Conservation (phyloP, 1,284 basidiomycete genomes). For the Inonotus obliquus region DNA sequence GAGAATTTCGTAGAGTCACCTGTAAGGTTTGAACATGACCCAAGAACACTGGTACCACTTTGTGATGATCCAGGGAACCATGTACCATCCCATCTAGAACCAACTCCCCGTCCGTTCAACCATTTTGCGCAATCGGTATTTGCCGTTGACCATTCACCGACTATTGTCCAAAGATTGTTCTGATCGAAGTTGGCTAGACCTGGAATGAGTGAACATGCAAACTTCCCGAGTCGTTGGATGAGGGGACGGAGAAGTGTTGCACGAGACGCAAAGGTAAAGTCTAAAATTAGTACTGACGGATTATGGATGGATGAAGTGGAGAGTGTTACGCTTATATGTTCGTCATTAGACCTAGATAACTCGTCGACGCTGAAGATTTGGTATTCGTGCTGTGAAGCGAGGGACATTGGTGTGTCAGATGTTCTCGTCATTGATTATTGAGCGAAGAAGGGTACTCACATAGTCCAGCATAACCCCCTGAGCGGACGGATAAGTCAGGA, state of each 20-base stretch:
- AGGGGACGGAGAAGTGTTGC: background rate
- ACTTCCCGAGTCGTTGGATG: no score
- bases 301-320: background rate
- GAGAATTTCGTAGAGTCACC: constrained; percentile 58
- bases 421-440: constrained; percentile 8
- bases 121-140: constrained; percentile 78
- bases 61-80: constrained; percentile 31
- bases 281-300: background rate
- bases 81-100: constrained; percentile 66
- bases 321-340: constrained; percentile 46
- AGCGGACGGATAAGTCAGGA: constrained; percentile 48
- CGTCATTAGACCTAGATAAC: constrained; percentile 47
- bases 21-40: constrained; percentile 55
- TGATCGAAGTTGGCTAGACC: constrained; percentile 37
- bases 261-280: background rate
- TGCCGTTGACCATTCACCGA: constrained; percentile 78
- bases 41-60: constrained; percentile 38
- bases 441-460: constrained; percentile 30
- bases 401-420: background rate
- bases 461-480: constrained; percentile 60
- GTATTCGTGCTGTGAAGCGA: constrained; percentile 58
- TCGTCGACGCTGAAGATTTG: constrained; percentile 69
- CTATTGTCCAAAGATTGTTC: constrained; percentile 55
- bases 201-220: constrained; percentile 39
- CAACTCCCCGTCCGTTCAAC: constrained; percentile 69